These are phyloP conservation scores for Glarea lozoyensis DNA, from an alignment of 495 filamentous ascomycete genomes.

Conservation along the genomic window DNA sequence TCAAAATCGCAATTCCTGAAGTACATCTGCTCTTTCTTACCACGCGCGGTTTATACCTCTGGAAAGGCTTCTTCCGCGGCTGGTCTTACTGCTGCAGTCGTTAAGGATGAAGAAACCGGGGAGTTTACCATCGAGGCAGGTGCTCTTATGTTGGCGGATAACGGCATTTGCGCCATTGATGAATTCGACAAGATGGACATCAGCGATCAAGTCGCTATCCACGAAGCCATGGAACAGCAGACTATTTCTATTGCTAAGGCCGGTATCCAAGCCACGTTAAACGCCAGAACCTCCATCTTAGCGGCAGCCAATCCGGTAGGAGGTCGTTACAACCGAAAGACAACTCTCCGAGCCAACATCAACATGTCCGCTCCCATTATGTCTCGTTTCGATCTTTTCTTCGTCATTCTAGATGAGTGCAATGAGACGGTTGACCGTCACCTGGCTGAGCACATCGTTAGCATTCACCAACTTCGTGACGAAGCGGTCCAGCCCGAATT, in stretches of 20 bases:
- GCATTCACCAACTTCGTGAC: slow-evolving; percentile 86
- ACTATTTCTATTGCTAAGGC: slow-evolving; percentile 99
- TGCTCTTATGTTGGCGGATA: slow-evolving; percentile 95
- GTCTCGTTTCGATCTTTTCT: slow-evolving; percentile 98
- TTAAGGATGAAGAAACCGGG: slow-evolving; percentile 96
- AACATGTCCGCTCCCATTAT: slow-evolving; percentile 99
- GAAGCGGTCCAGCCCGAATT: slow-evolving; percentile 86
- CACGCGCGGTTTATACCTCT: slow-evolving; percentile 93
- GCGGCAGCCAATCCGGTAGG: slow-evolving; percentile 95
- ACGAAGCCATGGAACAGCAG: slow-evolving; percentile 99
- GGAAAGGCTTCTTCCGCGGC: slow-evolving; percentile 97
- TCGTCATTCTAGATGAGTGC: slow-evolving; percentile 95
- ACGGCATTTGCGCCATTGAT: slow-evolving; percentile 96
- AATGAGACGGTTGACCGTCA: slow-evolving; percentile 86
- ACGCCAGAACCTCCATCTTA: slow-evolving; percentile 88
- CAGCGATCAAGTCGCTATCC: slow-evolving; percentile 93
- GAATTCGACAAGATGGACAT: slow-evolving; percentile 99
- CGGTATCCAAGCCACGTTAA: slow-evolving; percentile 96
- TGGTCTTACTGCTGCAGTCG: slow-evolving; percentile 93
- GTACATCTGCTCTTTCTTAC: slow-evolving; percentile 91
- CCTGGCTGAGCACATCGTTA: slow-evolving; percentile 89
- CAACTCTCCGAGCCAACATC: slow-evolving; percentile 85
- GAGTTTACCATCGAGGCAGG: slow-evolving; percentile 99
- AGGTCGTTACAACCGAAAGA: slow-evolving; percentile 92
- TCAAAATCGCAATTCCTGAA: slow-evolving; percentile 98